These are phyloP conservation scores for Aspergillus carlsbadensis DNA, from an alignment of 495 filamentous ascomycete species.

Conservation along the genomic window DNA sequence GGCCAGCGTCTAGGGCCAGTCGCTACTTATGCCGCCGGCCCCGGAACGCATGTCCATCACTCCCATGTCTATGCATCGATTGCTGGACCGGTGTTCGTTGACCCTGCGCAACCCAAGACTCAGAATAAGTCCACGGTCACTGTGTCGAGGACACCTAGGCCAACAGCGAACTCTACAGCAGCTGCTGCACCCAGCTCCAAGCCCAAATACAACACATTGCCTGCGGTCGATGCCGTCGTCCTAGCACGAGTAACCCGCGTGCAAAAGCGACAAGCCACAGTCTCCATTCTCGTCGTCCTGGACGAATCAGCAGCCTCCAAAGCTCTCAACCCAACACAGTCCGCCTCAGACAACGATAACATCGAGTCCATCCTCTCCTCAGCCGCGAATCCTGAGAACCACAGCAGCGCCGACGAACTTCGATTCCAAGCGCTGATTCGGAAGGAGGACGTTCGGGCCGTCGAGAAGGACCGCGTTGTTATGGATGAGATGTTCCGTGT, in stretches of 20 bases:
- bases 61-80: conserved; percentile 74
- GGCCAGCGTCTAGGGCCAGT: conserved; percentile 75
- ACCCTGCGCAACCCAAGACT: conserved; percentile 46
- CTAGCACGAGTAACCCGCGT: conserved; percentile 84
- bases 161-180: conserved; percentile 14
- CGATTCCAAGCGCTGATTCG: conserved; percentile 56
- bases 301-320: conserved; percentile 38
- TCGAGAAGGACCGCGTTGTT: conserved; percentile 92
- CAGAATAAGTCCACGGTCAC: conserved; percentile 55
- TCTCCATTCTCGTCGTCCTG: conserved; percentile 77
- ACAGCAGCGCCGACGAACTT: conserved; percentile 48
- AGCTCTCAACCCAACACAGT: conserved; percentile 40
- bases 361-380: conserved; percentile 44
- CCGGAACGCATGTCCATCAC: conserved; percentile 78
- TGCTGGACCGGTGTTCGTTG: conserved; percentile 54
- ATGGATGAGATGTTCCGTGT: conserved; percentile 89
- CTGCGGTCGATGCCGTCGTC: conserved; percentile 74
- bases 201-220: conserved; percentile 64
- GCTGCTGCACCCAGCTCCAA: conserved; percentile 21
- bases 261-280: conserved; percentile 74
- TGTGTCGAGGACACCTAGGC: conserved; percentile 41
- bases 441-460: conserved; percentile 87
- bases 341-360: conserved; percentile 49
- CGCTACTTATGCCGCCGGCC: conserved; percentile 63
- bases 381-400: conserved; percentile 45